Percentiles rank a stretch among this genome's conserved stretches.
phyloP scores from a whole-genome alignment of 2,329 filamentous ascomycete genomes.

The Beauveria sp. region DNA sequence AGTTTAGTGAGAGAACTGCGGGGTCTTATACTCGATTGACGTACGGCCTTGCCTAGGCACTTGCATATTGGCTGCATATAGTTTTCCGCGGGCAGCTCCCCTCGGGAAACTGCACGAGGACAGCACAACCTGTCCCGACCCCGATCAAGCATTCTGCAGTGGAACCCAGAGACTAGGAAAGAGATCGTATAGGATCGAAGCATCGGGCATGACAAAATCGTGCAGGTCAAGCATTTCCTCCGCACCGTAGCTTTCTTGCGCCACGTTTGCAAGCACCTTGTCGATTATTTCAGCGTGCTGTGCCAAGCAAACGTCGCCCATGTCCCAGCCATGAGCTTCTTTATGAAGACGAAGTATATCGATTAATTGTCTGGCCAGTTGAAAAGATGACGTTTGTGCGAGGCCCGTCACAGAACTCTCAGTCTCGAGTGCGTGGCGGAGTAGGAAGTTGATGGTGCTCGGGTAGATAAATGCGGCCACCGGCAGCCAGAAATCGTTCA shows the following conservation, averaged over 20 bases:
- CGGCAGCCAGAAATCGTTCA: constrained; percentile 44
- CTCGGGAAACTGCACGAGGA: constrained; percentile 2
- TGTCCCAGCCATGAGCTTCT: constrained; percentile 36
- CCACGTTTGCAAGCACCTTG: constrained; percentile 28
- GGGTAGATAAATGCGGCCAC: constrained; percentile 40
- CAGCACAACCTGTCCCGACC: not conserved
- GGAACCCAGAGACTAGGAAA: constrained; percentile 30
- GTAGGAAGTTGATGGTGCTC: constrained; percentile 41
- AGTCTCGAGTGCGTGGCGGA: constrained; percentile 40
- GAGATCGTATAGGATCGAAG: constrained; percentile 27
- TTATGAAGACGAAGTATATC: constrained; percentile 31
- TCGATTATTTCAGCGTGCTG: constrained; percentile 41
- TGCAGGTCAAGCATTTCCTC: constrained; percentile 17
- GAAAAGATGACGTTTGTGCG: constrained; percentile 30
- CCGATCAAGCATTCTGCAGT: constrained; percentile 26
- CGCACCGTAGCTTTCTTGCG: constrained; percentile 16
- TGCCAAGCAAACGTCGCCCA: constrained; percentile 41
- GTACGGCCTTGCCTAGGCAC: not conserved
- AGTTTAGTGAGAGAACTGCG: not conserved
- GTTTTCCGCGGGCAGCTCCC: constrained; percentile 13
- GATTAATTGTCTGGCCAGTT: constrained; percentile 36
- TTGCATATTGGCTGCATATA: not conserved
- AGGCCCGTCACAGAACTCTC: constrained; percentile 29
- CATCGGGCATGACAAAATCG: constrained; percentile 24
- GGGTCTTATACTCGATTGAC: not conserved